A percentile compares a stretch with the other conserved stretches of the same genome.
These are phyloP conservation scores for Whalleya microplaca DNA, from an alignment of 2,329 filamentous ascomycete genomes.

Conservation along the genomic window DNA sequence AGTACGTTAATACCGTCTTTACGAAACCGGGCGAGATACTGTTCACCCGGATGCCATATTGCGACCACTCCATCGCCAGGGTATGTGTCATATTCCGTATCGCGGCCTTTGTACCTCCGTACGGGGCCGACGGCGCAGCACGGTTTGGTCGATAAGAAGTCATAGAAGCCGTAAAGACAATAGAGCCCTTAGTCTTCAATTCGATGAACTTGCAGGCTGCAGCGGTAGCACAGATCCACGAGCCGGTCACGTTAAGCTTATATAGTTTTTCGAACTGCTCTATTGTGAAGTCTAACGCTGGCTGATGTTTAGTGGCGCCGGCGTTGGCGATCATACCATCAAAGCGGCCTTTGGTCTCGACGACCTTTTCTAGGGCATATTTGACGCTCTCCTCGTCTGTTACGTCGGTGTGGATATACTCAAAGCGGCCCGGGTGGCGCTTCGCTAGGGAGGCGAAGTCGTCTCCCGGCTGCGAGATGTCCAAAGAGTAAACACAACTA, in stretches of 20 bases:
- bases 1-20: conserved; percentile 52
- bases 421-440: conserved; percentile 45
- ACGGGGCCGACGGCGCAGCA: conserved; percentile 54
- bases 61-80: conserved; percentile 52
- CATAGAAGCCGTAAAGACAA: conserved; percentile 53
- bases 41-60: conserved; percentile 51
- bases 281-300: conserved; percentile 47
- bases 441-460: conserved; percentile 44
- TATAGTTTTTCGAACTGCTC: conserved; percentile 45
- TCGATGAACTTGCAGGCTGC: conserved; percentile 47
- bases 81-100: conserved; percentile 45
- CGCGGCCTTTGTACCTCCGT: conserved; percentile 50
- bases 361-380: conserved; percentile 45
- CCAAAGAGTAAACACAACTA: conserved; percentile 44
- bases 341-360: conserved; percentile 43
- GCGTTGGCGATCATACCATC: conserved; percentile 48
- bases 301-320: conserved; percentile 49
- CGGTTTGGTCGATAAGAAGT: conserved; percentile 52
- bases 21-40: conserved; percentile 49
- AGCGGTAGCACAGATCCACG: conserved; percentile 50
- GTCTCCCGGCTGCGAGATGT: conserved; percentile 43
- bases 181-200: conserved; percentile 39
- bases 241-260: conserved; percentile 51
- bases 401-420: conserved; percentile 51
- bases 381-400: conserved; percentile 46